phyloP scores from a whole-genome alignment of 441 rosid genomes.

The Iberis amara region DNA sequence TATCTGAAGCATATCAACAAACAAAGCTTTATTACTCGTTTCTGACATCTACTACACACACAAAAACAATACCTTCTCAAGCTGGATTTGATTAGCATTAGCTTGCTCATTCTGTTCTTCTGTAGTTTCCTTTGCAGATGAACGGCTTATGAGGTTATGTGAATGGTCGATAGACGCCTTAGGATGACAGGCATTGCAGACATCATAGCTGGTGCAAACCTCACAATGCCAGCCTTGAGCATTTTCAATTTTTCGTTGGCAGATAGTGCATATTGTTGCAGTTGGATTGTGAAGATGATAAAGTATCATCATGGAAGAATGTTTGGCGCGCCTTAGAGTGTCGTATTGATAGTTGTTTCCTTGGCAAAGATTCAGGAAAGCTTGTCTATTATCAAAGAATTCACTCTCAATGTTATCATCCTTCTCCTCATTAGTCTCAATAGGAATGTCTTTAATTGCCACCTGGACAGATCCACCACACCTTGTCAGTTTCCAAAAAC shows the following conservation, averaged over 20 bases:
- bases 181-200: slow-evolving; percentile 71
- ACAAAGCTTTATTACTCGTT: not conserved
- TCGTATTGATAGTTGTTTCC: slow-evolving; percentile 94
- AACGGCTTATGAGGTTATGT: slow-evolving; percentile 74
- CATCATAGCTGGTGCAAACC: slow-evolving; percentile 76
- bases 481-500: slow-evolving; percentile 5
- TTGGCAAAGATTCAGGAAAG: slow-evolving; percentile 89
- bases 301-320: slow-evolving; percentile 97
- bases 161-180: slow-evolving; percentile 64
- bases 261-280: slow-evolving; percentile 62
- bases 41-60: slow-evolving; percentile 3
- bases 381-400: slow-evolving; percentile 86
- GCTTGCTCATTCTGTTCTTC: slow-evolving; percentile 65
- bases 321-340: slow-evolving; percentile 88
- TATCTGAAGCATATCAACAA: slow-evolving; percentile 41
- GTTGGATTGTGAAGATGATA: slow-evolving; percentile 97
- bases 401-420: slow-evolving; percentile 82
- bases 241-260: slow-evolving; percentile 74
- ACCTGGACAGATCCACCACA: slow-evolving; percentile 36
- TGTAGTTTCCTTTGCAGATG: slow-evolving; percentile 59
- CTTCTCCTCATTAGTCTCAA: slow-evolving; percentile 63
- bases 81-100: slow-evolving; percentile 40
- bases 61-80: slow-evolving; percentile 1
- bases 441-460: slow-evolving; percentile 56
- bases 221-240: slow-evolving; percentile 95